Evolutionary conservation across 2,329 filamentous ascomycete genomes (phyloP).

Genomic region (Trichoderma koningiopsis): DNA sequence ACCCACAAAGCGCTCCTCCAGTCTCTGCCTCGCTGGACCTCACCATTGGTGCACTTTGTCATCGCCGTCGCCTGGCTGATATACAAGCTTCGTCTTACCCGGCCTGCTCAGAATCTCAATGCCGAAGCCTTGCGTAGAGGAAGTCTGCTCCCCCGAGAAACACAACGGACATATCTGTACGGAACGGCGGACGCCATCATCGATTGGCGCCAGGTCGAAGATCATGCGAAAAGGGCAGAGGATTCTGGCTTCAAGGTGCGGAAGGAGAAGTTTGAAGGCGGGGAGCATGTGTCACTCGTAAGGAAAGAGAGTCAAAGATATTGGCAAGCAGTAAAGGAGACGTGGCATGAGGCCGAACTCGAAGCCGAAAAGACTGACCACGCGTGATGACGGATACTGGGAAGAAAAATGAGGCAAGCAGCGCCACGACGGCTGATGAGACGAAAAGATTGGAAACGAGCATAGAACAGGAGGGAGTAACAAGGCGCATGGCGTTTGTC

Average conservation of each 20-base stretch:
- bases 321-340: conserved; percentile 50
- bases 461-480: neutral
- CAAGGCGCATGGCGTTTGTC: neutral
- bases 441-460: neutral
- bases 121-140: conserved; percentile 43
- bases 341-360: conserved; percentile 44
- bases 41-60: conserved; percentile 41
- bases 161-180: conserved; percentile 55
- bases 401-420: neutral
- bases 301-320: conserved; percentile 51
- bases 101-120: conserved; percentile 39
- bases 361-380: neutral
- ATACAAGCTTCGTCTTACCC: conserved; percentile 36
- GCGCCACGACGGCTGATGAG: neutral
- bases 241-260: conserved; percentile 45
- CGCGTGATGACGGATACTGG: neutral
- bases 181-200: conserved; percentile 52
- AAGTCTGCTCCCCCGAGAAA: conserved; percentile 41
- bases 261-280: conserved; percentile 50
- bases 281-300: conserved; percentile 55
- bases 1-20: conserved; percentile 45
- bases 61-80: conserved; percentile 39
- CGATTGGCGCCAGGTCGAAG: conserved; percentile 49
- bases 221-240: conserved; percentile 48
- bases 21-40: conserved; percentile 39